Percentiles rank a stretch among this genome's conserved stretches.
These are phyloP conservation scores for Naganishia liquefaciens DNA, from an alignment of 1,284 basidiomycete species.

Conservation along the genomic window DNA sequence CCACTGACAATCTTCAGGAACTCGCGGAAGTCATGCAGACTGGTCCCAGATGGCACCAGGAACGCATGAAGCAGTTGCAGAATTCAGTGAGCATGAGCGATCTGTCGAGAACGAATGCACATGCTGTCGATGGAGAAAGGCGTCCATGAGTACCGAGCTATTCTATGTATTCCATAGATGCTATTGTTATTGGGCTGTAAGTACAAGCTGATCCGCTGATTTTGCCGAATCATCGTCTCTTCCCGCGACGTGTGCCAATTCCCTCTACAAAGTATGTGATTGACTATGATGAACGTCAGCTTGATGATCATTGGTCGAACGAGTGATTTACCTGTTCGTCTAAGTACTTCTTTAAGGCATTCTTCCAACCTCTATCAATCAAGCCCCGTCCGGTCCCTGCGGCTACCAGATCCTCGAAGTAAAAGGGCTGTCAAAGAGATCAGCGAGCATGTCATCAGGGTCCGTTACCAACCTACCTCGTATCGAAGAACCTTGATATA, in stretches of 20 bases:
- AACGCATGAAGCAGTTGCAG: slow-evolving; percentile 20
- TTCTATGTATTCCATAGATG: not conserved
- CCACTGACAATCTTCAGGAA: slow-evolving; percentile 22
- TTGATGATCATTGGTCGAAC: too few relatives aligned
- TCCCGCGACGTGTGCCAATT: slow-evolving; percentile 38
- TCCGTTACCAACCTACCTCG: slow-evolving; percentile 41
- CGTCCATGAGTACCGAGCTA: not conserved
- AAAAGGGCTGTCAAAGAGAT: slow-evolving; percentile 42
- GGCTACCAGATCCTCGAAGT: slow-evolving; percentile 48
- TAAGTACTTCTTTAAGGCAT: slow-evolving; percentile 44
- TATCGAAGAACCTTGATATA: slow-evolving; percentile 48
- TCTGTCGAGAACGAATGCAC: not conserved
- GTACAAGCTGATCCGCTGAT: too few relatives aligned
- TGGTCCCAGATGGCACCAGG: slow-evolving; percentile 16
- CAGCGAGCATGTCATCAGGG: not conserved
- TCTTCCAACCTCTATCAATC: slow-evolving; percentile 44
- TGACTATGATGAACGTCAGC: slow-evolving; percentile 35
- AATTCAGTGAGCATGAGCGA: not conserved
- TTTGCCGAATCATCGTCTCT: not conserved
- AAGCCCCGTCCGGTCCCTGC: slow-evolving; percentile 42
- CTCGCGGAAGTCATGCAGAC: slow-evolving; percentile 39
- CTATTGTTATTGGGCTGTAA: too few relatives aligned
- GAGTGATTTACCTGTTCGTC: slow-evolving; percentile 45
- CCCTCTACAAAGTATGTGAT: slow-evolving; percentile 48
- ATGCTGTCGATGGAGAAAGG: not conserved